Percentiles rank a stretch among this genome's conserved stretches.
Evolutionary conservation across 1,284 basidiomycete species (phyloP).

Genomic region (Ganoderma sinense): DNA sequence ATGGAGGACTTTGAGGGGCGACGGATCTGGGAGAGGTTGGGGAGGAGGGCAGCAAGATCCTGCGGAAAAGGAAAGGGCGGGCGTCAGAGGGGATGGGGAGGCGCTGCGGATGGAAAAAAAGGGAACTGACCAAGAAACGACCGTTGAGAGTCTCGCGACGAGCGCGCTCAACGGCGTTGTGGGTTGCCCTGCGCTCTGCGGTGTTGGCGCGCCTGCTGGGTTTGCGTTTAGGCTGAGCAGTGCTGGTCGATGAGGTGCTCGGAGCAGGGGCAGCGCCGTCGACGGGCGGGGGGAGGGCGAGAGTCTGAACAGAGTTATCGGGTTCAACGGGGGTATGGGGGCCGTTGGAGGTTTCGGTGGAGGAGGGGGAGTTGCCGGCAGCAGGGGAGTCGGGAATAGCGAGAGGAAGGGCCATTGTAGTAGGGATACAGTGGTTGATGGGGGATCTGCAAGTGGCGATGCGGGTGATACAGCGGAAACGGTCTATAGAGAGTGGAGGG

Average conservation of each 20-base stretch:
- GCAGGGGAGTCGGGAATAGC: conserved; percentile 55
- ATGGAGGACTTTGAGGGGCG: conserved; percentile 94
- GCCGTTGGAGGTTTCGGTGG: conserved; percentile 52
- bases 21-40: conserved; percentile 88
- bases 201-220: conserved; percentile 88
- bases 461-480: conserved; percentile 22
- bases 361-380: conserved; percentile 41
- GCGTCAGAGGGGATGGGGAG: conserved; percentile 14
- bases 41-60: conserved; percentile 89
- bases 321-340: conserved; percentile 63
- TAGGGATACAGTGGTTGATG: conserved; percentile 19
- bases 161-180: conserved; percentile 94
- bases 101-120: conserved; percentile 4
- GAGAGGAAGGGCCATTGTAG: conserved; percentile 61
- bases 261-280: conserved; percentile 39
- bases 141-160: conserved; percentile 91
- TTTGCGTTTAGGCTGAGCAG: conserved; percentile 66
- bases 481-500: conserved; percentile 47
- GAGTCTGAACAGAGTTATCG: conserved; percentile 44
- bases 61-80: conserved; percentile 38
- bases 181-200: conserved; percentile 91
- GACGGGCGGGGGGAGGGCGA: conserved; percentile 44
- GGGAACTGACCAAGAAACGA: conserved; percentile 74
- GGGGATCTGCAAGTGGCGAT: conserved; percentile 28
- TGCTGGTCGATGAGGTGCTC: conserved; percentile 33